These are phyloP conservation scores for Bromus sterilis DNA, from an alignment of 176 grass and related monocot species.

Conservation along the genomic window DNA sequence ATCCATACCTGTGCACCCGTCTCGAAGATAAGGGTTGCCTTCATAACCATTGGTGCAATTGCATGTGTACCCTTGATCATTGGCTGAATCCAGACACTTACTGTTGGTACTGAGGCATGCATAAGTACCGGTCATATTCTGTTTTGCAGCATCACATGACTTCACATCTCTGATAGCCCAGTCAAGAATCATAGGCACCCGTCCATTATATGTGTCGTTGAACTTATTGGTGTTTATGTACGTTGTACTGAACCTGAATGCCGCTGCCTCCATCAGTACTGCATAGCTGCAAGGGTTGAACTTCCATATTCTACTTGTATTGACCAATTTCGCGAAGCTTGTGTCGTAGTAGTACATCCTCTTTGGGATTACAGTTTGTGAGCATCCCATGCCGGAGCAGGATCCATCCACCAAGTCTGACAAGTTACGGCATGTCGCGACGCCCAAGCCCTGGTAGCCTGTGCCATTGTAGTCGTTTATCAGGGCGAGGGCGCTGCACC, in stretches of 20 bases:
- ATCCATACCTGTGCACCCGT: slow-evolving; percentile 10
- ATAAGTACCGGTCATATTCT: not conserved
- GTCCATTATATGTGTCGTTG: not conserved
- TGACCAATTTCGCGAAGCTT: fast-evolving
- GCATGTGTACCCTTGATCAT: not conserved
- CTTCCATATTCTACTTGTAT: not conserved
- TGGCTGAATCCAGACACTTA: not conserved
- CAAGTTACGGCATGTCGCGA: not conserved
- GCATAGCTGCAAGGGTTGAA: slow-evolving; percentile 12
- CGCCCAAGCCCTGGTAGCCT: slow-evolving; percentile 9
- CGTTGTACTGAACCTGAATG: not conserved
- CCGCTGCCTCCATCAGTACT: not conserved
- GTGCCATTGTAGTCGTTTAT: not conserved
- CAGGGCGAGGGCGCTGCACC: slow-evolving; percentile 21
- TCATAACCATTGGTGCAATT: slow-evolving; percentile 1
- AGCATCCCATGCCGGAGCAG: slow-evolving; percentile 38
- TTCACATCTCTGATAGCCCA: not conserved
- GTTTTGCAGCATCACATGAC: not conserved
- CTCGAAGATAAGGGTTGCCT: slow-evolving; percentile 23
- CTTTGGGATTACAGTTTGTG: slow-evolving; percentile 16
- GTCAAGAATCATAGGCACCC: not conserved
- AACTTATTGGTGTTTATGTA: slow-evolving; percentile 5
- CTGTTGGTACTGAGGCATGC: not conserved
- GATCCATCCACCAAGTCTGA: not conserved
- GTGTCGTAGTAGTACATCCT: not conserved